These are phyloP conservation scores for Phaeomoniella chlamydospora DNA, from an alignment of 2,329 filamentous ascomycete genomes.

Conservation along the genomic window DNA sequence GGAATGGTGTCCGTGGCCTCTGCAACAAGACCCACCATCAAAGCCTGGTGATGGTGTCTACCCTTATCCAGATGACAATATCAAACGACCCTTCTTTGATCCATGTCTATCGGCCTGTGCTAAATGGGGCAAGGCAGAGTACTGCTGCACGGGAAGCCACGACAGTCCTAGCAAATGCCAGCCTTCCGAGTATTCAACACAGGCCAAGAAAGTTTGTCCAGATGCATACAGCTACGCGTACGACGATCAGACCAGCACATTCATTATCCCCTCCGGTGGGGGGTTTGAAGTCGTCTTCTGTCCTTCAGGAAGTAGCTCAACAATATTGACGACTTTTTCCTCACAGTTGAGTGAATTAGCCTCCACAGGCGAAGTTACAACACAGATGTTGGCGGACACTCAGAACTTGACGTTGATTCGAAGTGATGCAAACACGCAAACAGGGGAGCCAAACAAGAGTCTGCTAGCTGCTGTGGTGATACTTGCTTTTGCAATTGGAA, in stretches of 20 bases:
- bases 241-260: slow-evolving; percentile 42
- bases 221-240: slow-evolving; percentile 71
- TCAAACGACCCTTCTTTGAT: slow-evolving; percentile 56
- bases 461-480: background rate
- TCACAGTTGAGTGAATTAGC: slow-evolving; percentile 10
- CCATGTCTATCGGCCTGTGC: slow-evolving; percentile 68
- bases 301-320: slow-evolving; percentile 30
- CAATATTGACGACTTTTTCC: slow-evolving; percentile 13
- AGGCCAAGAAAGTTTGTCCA: slow-evolving; percentile 62
- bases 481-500: background rate
- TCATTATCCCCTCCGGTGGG: slow-evolving; percentile 47
- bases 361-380: slow-evolving; percentile 9
- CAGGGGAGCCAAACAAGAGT: background rate
- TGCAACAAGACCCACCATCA: slow-evolving; percentile 52
- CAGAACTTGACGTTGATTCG: slow-evolving; percentile 1
- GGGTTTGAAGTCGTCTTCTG: slow-evolving; percentile 72
- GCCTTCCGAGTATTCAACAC: slow-evolving; percentile 52
- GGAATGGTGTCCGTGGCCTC: slow-evolving; percentile 68
- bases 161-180: slow-evolving; percentile 48
- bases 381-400: slow-evolving; percentile 8
- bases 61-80: slow-evolving; percentile 63
- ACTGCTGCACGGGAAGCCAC: slow-evolving; percentile 64
- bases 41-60: slow-evolving; percentile 65
- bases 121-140: slow-evolving; percentile 48
- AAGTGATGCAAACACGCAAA: background rate